Conservation (phyloP, 176 grass and related monocot genomes). For the Cenchrus fungigraminus region DNA sequence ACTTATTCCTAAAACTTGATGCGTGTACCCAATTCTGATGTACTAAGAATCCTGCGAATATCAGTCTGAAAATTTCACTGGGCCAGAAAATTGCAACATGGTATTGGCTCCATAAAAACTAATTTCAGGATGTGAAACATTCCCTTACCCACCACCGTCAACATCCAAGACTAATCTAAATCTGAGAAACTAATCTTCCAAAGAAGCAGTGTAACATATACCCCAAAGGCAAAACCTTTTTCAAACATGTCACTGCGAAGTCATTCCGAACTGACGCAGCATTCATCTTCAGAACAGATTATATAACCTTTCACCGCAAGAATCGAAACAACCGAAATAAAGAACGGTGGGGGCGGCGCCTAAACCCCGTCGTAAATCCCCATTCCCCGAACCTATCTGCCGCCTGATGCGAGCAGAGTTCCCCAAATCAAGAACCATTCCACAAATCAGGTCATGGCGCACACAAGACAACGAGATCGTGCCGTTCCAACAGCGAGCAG, state of each 20-base stretch:
- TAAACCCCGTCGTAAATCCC: neutral
- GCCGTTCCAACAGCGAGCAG: neutral
- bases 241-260: neutral
- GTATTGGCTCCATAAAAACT: neutral
- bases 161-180: conserved; percentile 2
- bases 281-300: neutral
- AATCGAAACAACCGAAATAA: neutral
- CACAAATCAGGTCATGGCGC: conserved; percentile 5
- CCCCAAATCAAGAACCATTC: neutral
- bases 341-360: neutral
- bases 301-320: neutral
- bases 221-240: conserved; percentile 20
- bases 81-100: neutral
- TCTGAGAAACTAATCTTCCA: neutral
- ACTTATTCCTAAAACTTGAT: neutral
- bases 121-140: neutral
- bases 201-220: neutral
- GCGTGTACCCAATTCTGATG: neutral
- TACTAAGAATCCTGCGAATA: neutral
- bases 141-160: conserved; percentile 7
- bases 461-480: neutral
- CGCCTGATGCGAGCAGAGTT: neutral
- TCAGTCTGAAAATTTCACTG: neutral
- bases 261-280: neutral
- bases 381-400: neutral